Base-by-base conservation (phyloP, 2,329 filamentous ascomycete species). In the Fusarium chlamydosporum region DNA sequence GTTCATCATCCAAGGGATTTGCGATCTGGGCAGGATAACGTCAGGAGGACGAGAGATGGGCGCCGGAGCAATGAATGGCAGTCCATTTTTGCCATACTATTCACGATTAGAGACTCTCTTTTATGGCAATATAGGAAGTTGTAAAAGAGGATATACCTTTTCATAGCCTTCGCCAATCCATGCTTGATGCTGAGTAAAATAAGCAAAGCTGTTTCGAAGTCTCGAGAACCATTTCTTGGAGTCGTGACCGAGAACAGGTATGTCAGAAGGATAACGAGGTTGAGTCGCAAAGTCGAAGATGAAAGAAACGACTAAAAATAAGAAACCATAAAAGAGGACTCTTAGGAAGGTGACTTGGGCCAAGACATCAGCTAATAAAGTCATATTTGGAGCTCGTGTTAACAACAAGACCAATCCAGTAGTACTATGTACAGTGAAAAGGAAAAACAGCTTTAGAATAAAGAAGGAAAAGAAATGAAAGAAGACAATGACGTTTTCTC, bases 1-100 rank as follows among this genome's bases (percentile, higher is more conserved):
- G 41, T 83, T 81, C 60, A 84, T 78, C 72, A 84, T 78, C 83
- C 83, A 85, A 10, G 75, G 70, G 10, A 82, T 79, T 68, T 83
- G 80, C 1, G 77, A 79, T 5, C 75, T 76, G 3, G 83, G 83
- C 6, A 85, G 74, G 50, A 85, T 78, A 38, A 85, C 79, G 43
- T 84, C 82, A 23, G 79, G 75, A 2, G 80, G 77, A 4, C 80
- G 77, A 9, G 79, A 79, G 1, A 82, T 76, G 6, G 80, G 77
- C 1, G 80, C 76, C 3, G 82, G 82, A 1, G 81, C 76, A 15
- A 83, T 75, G 51, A 84, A 84, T 1, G 82, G 75, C 43, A 76
- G 72, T 33, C 76, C 78, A 5, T 79, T 73, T 53, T 81, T 83
- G 50, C 79, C 78, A 67, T 82, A 82, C 80, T 82, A 52, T 26